A percentile compares a stretch with the other conserved stretches of the same genome.
Conservation (phyloP, 495 filamentous ascomycete species). For the Barbatosphaeria neglecta region DNA sequence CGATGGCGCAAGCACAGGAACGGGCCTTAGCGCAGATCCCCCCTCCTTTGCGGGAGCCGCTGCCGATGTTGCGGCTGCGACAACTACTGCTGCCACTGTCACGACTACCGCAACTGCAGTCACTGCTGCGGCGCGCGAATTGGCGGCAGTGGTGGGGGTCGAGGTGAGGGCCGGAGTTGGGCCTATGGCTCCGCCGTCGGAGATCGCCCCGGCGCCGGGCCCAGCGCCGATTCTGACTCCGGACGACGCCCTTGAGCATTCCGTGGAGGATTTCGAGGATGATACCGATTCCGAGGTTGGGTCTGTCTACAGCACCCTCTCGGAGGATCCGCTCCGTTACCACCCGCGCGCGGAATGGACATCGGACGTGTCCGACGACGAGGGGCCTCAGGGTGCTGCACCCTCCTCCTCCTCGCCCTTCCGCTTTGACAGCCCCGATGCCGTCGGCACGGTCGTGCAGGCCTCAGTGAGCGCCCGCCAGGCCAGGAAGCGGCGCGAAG, state of each 20-base stretch:
- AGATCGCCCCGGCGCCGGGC: not conserved
- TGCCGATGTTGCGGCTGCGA: not conserved
- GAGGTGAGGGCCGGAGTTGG: no score
- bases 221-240: no score
- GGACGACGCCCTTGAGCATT: slow-evolving; percentile 5
- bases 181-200: no score
- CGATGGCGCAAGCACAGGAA: not conserved
- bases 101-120: no score
- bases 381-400: slow-evolving; percentile 10
- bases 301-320: slow-evolving; percentile 34
- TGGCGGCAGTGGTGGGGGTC: no score
- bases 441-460: slow-evolving; percentile 35
- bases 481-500: slow-evolving; percentile 46
- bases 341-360: slow-evolving; percentile 33
- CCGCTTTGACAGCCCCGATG: slow-evolving; percentile 54
- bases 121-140: no score
- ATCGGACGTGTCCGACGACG: slow-evolving; percentile 33
- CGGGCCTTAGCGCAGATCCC: not conserved
- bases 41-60: no score
- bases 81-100: not conserved
- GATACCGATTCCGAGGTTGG: slow-evolving; percentile 25
- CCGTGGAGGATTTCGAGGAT: slow-evolving; percentile 13
- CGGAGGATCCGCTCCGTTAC: slow-evolving; percentile 29
- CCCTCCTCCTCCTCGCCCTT: slow-evolving; percentile 32
- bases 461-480: slow-evolving; percentile 30